Evolutionary conservation across 768 basidiomycete genomes (phyloP).

Genomic region (Pisolithus albus): DNA sequence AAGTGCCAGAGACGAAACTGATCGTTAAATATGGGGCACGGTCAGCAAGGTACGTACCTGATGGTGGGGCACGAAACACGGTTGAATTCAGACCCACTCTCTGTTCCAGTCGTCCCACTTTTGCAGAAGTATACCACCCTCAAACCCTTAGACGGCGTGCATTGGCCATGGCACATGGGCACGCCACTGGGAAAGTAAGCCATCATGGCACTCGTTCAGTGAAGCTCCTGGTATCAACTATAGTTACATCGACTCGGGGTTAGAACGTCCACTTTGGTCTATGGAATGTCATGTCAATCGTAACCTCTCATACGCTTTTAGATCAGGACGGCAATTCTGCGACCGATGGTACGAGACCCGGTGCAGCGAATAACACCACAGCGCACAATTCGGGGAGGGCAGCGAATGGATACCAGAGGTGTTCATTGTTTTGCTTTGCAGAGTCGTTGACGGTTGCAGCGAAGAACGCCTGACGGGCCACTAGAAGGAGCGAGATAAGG

Average conservation of each 20-base stretch:
- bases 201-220: not conserved
- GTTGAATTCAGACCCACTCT: too few species aligned
- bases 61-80: too few species aligned
- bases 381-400: conserved; percentile 28
- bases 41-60: too few species aligned
- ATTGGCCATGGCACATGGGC: too few species aligned
- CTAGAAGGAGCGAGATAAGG: conserved; percentile 19
- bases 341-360: conserved; percentile 28
- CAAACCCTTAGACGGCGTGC: too few species aligned
- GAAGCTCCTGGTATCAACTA: not conserved
- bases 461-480: conserved; percentile 27
- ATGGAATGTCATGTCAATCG: not conserved
- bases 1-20: too few species aligned
- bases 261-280: not conserved
- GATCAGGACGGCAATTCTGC: conserved; percentile 19
- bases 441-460: conserved; percentile 14
- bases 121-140: too few species aligned
- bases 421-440: conserved; percentile 22
- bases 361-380: conserved; percentile 24
- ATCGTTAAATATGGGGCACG: too few species aligned
- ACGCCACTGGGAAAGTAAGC: not conserved
- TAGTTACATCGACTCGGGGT: not conserved
- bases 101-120: too few species aligned
- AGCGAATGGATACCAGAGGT: conserved; percentile 28
- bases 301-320: not conserved